Base-by-base conservation (phyloP, 1,139 yeast genomes). In the Suhomyces choctaworum region DNA sequence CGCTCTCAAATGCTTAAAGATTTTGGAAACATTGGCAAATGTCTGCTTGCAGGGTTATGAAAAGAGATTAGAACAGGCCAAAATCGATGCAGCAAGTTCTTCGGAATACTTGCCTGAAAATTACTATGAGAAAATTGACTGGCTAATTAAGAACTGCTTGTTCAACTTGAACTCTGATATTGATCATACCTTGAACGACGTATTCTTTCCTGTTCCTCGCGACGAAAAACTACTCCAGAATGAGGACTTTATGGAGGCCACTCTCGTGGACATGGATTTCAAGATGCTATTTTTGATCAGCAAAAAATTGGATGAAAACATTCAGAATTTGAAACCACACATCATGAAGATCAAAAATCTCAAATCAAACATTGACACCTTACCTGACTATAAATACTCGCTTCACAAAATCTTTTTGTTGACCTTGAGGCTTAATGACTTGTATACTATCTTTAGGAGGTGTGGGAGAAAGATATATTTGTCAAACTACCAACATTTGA, bases 351-450 rank as follows among this genome's bases (percentile, higher is more conserved):
- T 51, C 42, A 65, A 62, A 35, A 44, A 34, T 17, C 34, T 42
- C 22, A 28, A 26, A 27, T 14, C 35, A 20, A 33, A 35, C 46
- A 33, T 48, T 14, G 31, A 45, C 7, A 31, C 44, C 3, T 29
- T 53, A 17, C 51, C 56, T 0, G 51, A 59, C 33, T 60, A 65
- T 54, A 55, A 60, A 13, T 66, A 60, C 45, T 60, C 78, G 0
- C 52, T 76, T 36, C 84, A 79, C 47, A 62, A 73, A 41, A 58
- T 76, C 5, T 65, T 76, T 42, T 63, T 78, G 12, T 49, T 68
- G 30, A 66, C 73, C 3, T 50, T 72, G 26, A 58, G 77, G 36
- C 48, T 75, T 16, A 70, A 73, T 37, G 81, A 76, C 33, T 44
- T 74, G 19, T 74, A 74, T 45, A 53, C 69, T 7, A 57, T 69